phyloP scores from a whole-genome alignment of 2,329 filamentous ascomycete species.

The Monilinia fructigena region DNA sequence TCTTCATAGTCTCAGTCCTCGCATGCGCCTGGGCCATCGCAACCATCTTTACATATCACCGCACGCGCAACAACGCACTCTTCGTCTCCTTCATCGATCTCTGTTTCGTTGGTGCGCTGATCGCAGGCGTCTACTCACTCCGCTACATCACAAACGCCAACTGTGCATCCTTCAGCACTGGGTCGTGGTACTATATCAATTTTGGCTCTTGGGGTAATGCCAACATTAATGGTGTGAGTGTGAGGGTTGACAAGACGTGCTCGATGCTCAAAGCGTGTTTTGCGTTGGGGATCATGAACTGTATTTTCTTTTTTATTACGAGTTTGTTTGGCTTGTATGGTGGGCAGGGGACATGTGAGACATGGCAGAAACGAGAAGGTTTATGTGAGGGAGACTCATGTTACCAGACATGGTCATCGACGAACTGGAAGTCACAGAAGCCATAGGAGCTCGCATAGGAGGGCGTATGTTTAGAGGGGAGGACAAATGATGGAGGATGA shows the following conservation, averaged over 20 bases:
- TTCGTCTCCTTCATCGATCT: constrained; percentile 62
- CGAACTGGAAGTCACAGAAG: constrained; percentile 38
- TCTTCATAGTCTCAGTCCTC: constrained; percentile 66
- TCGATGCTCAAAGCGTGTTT: constrained; percentile 89
- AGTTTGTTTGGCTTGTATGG: constrained; percentile 62
- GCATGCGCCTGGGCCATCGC: constrained; percentile 62
- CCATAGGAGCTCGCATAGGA: constrained; percentile 35
- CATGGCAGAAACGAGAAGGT: constrained; percentile 26
- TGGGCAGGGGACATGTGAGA: constrained; percentile 25
- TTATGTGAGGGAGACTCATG: constrained; percentile 37
- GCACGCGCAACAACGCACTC: constrained; percentile 57
- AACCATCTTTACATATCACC: constrained; percentile 66
- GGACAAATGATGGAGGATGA: background rate
- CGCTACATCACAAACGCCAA: constrained; percentile 60
- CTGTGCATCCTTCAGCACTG: constrained; percentile 60
- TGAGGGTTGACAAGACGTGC: constrained; percentile 71
- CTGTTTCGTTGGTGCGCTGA: constrained; percentile 61
- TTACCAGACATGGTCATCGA: constrained; percentile 35
- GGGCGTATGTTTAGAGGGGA: constrained; percentile 38
- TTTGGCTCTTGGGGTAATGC: constrained; percentile 63
- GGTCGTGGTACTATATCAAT: constrained; percentile 53
- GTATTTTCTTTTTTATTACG: constrained; percentile 76
- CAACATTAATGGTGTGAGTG: constrained; percentile 50
- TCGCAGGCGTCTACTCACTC: constrained; percentile 60
- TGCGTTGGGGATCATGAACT: constrained; percentile 87